These are phyloP conservation scores for Xenosphaeropsis pyriputrescens DNA, from an alignment of 2,329 filamentous ascomycete genomes.

Conservation along the genomic window DNA sequence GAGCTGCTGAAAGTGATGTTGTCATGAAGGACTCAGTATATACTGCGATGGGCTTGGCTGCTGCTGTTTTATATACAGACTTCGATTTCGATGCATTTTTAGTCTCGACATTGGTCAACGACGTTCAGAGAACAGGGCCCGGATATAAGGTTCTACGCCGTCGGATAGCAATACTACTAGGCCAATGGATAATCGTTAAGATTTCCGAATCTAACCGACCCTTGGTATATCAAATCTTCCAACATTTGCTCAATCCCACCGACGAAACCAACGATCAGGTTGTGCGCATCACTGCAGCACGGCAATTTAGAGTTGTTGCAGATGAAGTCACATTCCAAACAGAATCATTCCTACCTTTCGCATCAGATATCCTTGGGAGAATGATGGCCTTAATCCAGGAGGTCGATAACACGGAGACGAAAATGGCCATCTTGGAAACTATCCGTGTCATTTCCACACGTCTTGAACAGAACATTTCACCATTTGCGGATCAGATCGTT, in stretches of 20 bases:
- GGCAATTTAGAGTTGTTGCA: slow-evolving; percentile 66
- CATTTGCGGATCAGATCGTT: slow-evolving; percentile 69
- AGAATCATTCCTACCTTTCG: slow-evolving; percentile 62
- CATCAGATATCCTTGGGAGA: slow-evolving; percentile 54
- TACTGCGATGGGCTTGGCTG: slow-evolving; percentile 77
- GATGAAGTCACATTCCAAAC: slow-evolving; percentile 75
- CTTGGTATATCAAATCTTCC: slow-evolving; percentile 77
- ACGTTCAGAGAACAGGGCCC: slow-evolving; percentile 50
- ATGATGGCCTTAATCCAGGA: slow-evolving; percentile 68
- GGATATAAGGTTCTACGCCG: slow-evolving; percentile 72
- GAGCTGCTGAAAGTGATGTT: slow-evolving; percentile 46
- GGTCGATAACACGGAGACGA: slow-evolving; percentile 73
- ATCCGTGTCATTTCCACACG: slow-evolving; percentile 68
- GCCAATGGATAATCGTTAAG: slow-evolving; percentile 77
- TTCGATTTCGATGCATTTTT: slow-evolving; percentile 80
- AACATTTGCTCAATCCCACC: slow-evolving; percentile 64
- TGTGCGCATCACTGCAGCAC: slow-evolving; percentile 78
- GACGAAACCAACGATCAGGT: slow-evolving; percentile 80
- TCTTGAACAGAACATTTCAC: slow-evolving; percentile 57
- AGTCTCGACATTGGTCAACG: slow-evolving; percentile 56
- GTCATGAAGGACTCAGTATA: slow-evolving; percentile 90
- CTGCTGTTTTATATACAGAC: slow-evolving; percentile 55
- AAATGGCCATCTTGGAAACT: slow-evolving; percentile 79
- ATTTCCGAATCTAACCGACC: slow-evolving; percentile 52
- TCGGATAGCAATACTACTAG: slow-evolving; percentile 76